These are phyloP conservation scores for Trypanosoma melophagium DNA, from an alignment of 208 protist species.

Conservation along the genomic window DNA sequence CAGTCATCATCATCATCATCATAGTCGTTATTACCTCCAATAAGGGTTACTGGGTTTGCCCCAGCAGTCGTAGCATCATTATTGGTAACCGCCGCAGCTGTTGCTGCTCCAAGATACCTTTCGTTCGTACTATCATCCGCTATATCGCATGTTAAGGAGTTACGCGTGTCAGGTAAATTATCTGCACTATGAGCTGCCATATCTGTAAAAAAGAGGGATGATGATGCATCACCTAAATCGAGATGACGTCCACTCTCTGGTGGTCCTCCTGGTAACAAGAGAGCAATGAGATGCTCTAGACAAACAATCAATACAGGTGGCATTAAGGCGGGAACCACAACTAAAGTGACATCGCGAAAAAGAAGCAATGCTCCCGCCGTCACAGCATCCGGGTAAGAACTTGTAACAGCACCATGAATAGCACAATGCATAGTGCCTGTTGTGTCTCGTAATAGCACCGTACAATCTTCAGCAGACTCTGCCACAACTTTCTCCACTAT, in stretches of 20 bases:
- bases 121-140: slow-evolving; percentile 2
- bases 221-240: background rate
- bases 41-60: background rate
- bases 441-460: slow-evolving; percentile 64
- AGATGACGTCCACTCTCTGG: background rate
- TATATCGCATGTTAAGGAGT: background rate
- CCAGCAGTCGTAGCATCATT: background rate
- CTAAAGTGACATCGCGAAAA: slow-evolving; percentile 63
- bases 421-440: slow-evolving; percentile 65
- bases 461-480: slow-evolving; percentile 80
- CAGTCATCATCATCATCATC: slow-evolving; percentile 60
- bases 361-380: slow-evolving; percentile 64
- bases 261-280: slow-evolving; percentile 65
- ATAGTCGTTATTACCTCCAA: no score
- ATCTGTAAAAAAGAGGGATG: slow-evolving; percentile 5
- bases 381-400: slow-evolving; percentile 71
- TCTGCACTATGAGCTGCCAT: background rate
- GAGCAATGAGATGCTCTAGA: slow-evolving; percentile 67
- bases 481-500: slow-evolving; percentile 64
- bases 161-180: background rate
- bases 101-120: slow-evolving; percentile 9
- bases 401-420: slow-evolving; percentile 73
- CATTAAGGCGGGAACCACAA: slow-evolving; percentile 49
- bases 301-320: slow-evolving; percentile 79
- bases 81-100: background rate